A percentile compares a stretch with the other conserved stretches of the same genome.
Evolutionary conservation across 225 moss, liverwort and hornwort species (phyloP).

Genomic region (Straminergon stramineum): DNA sequence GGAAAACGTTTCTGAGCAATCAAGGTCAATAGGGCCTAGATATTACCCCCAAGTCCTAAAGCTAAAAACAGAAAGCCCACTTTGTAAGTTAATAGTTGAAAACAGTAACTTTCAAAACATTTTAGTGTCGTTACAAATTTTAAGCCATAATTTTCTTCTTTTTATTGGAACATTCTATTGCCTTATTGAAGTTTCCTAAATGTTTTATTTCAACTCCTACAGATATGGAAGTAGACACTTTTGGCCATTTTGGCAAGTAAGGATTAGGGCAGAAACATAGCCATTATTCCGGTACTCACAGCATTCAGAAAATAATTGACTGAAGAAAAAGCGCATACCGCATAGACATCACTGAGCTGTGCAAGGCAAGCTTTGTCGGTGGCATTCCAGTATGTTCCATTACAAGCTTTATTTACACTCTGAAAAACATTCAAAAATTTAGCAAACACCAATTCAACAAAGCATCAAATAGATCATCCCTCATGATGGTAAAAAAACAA

Average conservation of each 20-base stretch:
- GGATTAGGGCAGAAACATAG: background rate
- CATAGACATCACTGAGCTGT: constrained; percentile 24
- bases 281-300: background rate
- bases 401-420: constrained; percentile 47
- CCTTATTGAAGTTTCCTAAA: background rate
- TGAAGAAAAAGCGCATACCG: background rate
- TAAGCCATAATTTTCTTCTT: background rate
- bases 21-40: background rate
- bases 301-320: background rate
- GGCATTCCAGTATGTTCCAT: constrained; percentile 70
- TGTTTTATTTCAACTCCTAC: background rate
- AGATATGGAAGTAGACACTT: background rate
- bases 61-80: background rate
- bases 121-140: background rate
- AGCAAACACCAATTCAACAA: background rate
- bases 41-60: background rate
- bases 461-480: background rate
- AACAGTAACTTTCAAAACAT: background rate
- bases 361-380: constrained; percentile 29
- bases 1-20: background rate
- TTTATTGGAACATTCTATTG: background rate
- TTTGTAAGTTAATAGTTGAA: background rate
- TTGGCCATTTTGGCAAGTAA: background rate
- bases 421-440: constrained; percentile 11
- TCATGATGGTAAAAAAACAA: background rate